Base-by-base conservation (phyloP, 495 filamentous ascomycete species). In the Penicillium ochrochloron region DNA sequence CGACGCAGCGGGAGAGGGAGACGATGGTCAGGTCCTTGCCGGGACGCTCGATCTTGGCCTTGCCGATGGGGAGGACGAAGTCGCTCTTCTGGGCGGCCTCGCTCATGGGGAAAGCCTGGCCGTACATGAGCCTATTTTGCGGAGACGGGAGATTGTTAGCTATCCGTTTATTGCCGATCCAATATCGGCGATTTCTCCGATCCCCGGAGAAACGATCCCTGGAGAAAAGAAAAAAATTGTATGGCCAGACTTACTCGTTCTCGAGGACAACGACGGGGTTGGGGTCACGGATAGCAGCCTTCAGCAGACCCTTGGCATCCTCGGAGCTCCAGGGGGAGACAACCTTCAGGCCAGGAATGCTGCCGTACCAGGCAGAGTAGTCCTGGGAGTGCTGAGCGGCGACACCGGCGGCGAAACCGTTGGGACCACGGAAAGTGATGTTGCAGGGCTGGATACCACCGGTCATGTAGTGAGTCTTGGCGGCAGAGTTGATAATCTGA, bases 401-500 rank as follows among this genome's bases (percentile, higher is more conserved):
- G 66, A 99, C 95, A 84, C 95, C 95, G 59, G 95, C 75, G 61
- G 95, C 95, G 77, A 99, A 99, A 64, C 95, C 95, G 77, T 99
- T 99, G 78, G 95, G 95, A 50, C 95, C 95, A 77, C 95, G 93
- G 88, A 99, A 99, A 64, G 96, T 98, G 77, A 99, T 90, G 82
- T 97, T 98, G 84, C 95, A 99, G 70, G 95, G 95, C 80, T 99
- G 95, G 79, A 97, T 99, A 78, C 95, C 95, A 69, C 95, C 95
- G 60, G 94, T 97, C 95, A 99, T 99, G 84, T 99, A 99, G 77
- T 97, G 96, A 23, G 95, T 99, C 84, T 98, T 99, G 67, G 93
- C 95, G 59, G 93, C 95, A 54, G 93, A 97, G 87, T 99, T 99
- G 88, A 99, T 94, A 76, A 99, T 93, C 77, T 99, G 95, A 80